phyloP scores from a whole-genome alignment of 176 grass and related monocot species.

The Avena sativa region DNA sequence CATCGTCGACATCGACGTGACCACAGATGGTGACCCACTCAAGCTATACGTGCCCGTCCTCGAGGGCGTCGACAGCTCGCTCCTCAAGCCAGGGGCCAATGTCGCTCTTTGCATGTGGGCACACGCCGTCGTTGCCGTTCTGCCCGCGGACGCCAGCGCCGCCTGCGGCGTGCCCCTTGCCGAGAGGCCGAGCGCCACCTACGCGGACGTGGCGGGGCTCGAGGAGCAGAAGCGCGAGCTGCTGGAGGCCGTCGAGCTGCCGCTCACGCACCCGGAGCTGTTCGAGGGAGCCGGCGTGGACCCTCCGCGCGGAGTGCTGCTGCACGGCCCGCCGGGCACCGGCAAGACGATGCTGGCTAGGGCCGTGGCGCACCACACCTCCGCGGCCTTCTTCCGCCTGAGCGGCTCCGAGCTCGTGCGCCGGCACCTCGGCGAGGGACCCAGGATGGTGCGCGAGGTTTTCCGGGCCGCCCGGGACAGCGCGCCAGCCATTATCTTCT shows the following conservation, averaged over 20 bases:
- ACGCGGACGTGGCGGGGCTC: constrained; percentile 48
- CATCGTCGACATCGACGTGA: background rate
- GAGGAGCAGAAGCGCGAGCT: constrained; percentile 56
- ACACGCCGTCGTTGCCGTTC: background rate
- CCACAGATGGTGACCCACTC: too few species aligned
- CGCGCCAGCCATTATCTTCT: constrained; percentile 46
- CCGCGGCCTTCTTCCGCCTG: constrained; percentile 48
- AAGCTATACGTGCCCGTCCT: background rate
- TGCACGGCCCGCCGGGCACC: constrained; percentile 40
- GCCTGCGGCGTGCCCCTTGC: background rate
- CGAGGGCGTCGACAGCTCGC: background rate
- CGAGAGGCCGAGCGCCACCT: constrained; percentile 47
- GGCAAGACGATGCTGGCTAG: constrained; percentile 56
- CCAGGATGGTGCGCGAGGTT: constrained; percentile 46
- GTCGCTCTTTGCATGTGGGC: background rate
- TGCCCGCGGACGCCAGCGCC: too few species aligned
- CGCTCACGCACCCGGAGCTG: constrained; percentile 50
- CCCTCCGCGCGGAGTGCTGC: constrained; percentile 51
- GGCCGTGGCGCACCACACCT: constrained; percentile 50
- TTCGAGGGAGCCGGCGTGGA: constrained; percentile 44
- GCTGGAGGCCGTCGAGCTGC: constrained; percentile 53
- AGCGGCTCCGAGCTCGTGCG: constrained; percentile 32
- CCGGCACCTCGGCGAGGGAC: constrained; percentile 5
- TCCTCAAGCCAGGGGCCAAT: constrained; percentile 21
- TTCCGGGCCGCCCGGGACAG: constrained; percentile 48